A percentile compares a stretch with the other conserved stretches of the same genome.
phyloP scores from a whole-genome alignment of 805 yeast species.

The Dipodascopsis uninucleata region DNA sequence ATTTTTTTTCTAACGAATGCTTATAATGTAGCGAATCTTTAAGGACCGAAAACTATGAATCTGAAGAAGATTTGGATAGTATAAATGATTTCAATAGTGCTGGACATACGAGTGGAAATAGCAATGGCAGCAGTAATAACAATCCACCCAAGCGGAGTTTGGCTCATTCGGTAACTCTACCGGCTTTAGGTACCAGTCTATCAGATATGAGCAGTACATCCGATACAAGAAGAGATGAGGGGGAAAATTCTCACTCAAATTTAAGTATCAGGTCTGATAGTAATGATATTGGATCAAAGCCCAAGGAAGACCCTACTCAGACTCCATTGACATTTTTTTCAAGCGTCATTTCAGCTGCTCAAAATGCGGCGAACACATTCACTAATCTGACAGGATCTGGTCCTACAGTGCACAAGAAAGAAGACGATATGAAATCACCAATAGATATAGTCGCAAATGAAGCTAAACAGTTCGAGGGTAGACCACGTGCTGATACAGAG shows the following conservation, averaged over 20 bases:
- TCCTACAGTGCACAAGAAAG: constrained; percentile 3
- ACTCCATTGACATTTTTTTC: constrained; percentile 17
- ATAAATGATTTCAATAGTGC: too few species aligned
- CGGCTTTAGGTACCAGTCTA: neutral
- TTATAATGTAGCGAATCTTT: too few species aligned
- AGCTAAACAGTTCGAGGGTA: constrained; percentile 1
- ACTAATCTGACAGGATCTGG: constrained; percentile 27
- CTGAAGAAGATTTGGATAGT: too few species aligned
- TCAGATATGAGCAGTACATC: neutral
- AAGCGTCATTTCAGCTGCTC: constrained; percentile 32
- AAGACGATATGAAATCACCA: constrained; percentile 3
- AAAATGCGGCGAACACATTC: constrained; percentile 33
- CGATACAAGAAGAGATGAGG: neutral
- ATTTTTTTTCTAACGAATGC: too few species aligned
- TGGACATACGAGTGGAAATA: too few species aligned
- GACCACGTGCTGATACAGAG: constrained; percentile 20
- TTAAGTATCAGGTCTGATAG: neutral
- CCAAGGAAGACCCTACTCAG: neutral
- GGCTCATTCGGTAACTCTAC: neutral
- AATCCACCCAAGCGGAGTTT: too few species aligned
- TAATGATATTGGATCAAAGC: too few species aligned
- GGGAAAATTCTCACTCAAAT: neutral
- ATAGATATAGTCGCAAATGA: neutral
- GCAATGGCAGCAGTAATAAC: too few species aligned
- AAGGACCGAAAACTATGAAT: too few species aligned